phyloP scores from a whole-genome alignment of 805 yeast genomes.

The Saccharomycopsis fibuligera region DNA sequence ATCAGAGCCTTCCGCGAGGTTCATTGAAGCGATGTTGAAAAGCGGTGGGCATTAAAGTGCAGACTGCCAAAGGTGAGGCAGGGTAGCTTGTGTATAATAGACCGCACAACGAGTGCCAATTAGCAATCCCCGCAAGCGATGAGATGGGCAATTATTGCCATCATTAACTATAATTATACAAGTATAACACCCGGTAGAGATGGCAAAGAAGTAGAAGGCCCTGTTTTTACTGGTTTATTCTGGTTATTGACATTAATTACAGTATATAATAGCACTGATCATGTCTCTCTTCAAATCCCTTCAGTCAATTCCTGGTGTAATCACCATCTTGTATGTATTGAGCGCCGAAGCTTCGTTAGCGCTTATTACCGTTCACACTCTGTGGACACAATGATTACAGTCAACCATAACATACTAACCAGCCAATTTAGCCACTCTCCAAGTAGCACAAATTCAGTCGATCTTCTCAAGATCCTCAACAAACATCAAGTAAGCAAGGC shows the following conservation, averaged over 20 bases:
- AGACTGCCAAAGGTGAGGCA: too few relatives aligned
- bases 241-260: too few relatives aligned
- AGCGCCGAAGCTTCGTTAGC: background rate
- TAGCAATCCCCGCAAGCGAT: too few relatives aligned
- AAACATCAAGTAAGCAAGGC: conserved; percentile 11
- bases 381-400: background rate
- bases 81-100: too few relatives aligned
- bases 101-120: too few relatives aligned
- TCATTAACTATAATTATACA: too few relatives aligned
- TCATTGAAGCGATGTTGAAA: too few relatives aligned
- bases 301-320: conserved; percentile 30
- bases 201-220: background rate
- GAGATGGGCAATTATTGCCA: too few relatives aligned
- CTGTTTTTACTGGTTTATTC: background rate
- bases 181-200: too few relatives aligned
- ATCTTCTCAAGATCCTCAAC: conserved; percentile 13
- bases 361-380: background rate
- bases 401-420: too few relatives aligned
- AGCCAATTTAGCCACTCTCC: conserved; percentile 20
- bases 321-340: conserved; percentile 33
- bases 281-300: conserved; percentile 35
- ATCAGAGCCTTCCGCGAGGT: too few relatives aligned
- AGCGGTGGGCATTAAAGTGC: too few relatives aligned
- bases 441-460: conserved; percentile 3
- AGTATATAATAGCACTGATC: background rate